Evolutionary conservation across 805 yeast genomes (phyloP).

Genomic region (Cyberlindnera subsufficiens): DNA sequence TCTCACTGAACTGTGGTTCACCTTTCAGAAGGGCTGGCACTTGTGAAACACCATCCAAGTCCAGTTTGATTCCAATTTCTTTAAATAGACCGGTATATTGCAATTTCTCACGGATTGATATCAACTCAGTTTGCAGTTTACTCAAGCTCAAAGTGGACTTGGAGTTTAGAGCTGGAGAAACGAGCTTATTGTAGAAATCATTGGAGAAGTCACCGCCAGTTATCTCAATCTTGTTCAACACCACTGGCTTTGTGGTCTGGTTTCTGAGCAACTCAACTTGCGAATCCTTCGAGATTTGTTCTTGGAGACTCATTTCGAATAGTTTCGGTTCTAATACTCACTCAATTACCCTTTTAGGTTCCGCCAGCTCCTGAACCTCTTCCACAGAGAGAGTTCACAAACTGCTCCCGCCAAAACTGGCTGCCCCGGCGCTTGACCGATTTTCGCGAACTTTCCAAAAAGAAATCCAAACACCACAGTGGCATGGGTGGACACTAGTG

Average conservation of each 20-base stretch:
- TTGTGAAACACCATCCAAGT: conserved; percentile 26
- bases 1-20: background rate
- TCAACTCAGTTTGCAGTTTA: conserved; percentile 31
- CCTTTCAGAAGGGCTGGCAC: conserved; percentile 7
- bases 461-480: no score
- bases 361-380: no score
- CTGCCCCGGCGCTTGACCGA: no score
- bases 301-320: background rate
- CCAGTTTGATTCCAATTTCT: conserved; percentile 33
- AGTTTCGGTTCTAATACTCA: no score
- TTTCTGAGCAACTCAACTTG: conserved; percentile 6
- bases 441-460: no score
- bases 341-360: no score
- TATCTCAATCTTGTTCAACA: conserved; percentile 14
- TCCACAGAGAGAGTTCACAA: no score
- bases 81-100: conserved; percentile 40
- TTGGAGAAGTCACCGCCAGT: conserved; percentile 31
- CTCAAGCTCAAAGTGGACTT: conserved; percentile 28
- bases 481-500: no score
- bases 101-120: conserved; percentile 30
- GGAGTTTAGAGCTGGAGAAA: conserved; percentile 36
- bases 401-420: no score
- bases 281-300: background rate
- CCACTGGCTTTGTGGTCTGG: conserved; percentile 19
- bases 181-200: conserved; percentile 39